Conservation (phyloP, 78 protist species). For the Bigelowiella natans region DNA sequence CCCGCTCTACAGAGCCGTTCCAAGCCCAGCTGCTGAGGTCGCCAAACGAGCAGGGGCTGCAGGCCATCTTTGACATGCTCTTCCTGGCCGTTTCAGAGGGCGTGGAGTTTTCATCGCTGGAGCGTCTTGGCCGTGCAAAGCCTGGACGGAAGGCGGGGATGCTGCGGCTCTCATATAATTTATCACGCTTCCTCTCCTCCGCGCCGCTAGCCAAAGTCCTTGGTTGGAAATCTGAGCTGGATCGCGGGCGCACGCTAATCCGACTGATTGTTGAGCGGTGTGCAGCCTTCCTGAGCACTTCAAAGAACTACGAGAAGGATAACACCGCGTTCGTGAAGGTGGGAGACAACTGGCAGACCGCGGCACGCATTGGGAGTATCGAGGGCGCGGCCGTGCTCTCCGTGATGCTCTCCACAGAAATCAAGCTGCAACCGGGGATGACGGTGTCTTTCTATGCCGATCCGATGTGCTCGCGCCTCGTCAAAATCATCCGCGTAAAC, state of each 20-base stretch:
- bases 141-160: not conserved
- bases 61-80: not conserved
- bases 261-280: not conserved
- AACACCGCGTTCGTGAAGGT: not conserved
- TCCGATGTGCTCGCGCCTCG: not conserved
- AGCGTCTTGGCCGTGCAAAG: not conserved
- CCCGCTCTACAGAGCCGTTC: not conserved
- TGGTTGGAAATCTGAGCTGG: not conserved
- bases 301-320: not conserved
- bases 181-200: not conserved
- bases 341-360: not conserved
- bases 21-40: not conserved
- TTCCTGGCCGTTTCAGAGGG: not conserved
- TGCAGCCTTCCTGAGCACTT: not conserved
- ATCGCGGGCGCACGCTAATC: not conserved
- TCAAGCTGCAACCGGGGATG: not conserved
- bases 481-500: not conserved
- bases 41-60: not conserved
- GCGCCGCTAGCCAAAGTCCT: not conserved
- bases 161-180: not conserved
- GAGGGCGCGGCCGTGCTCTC: not conserved
- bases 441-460: not conserved
- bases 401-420: not conserved
- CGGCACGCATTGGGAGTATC: not conserved
- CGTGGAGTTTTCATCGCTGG: not conserved